Conservation (phyloP, 2,329 filamentous ascomycete species). For the Myriosclerotinia scirpicola region DNA sequence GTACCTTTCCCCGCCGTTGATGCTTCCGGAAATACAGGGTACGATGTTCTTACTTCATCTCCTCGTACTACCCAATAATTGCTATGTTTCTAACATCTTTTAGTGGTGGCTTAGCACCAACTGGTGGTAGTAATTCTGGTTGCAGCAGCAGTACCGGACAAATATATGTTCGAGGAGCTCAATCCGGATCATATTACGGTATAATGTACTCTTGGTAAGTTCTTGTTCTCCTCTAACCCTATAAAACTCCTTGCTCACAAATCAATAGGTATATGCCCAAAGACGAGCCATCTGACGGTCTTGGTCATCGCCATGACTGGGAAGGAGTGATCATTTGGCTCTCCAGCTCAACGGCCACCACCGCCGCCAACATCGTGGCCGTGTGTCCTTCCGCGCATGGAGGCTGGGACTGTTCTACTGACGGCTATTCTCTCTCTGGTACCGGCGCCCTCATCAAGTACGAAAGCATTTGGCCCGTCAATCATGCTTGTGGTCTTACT, state of each 20-base stretch:
- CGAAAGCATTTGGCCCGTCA: slow-evolving; percentile 48
- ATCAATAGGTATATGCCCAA: slow-evolving; percentile 50
- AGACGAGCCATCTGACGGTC: slow-evolving; percentile 43
- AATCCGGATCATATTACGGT: slow-evolving; percentile 46
- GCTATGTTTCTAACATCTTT: slow-evolving; percentile 6
- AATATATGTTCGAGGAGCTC: slow-evolving; percentile 49
- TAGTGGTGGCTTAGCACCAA: slow-evolving; percentile 38
- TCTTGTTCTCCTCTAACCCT: slow-evolving; percentile 36
- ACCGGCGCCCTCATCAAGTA: slow-evolving; percentile 50
- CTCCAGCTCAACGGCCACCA: slow-evolving; percentile 38
- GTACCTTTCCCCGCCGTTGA: slow-evolving; percentile 64
- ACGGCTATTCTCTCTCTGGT: slow-evolving; percentile 45
- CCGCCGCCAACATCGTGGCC: slow-evolving; percentile 45
- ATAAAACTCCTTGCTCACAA: slow-evolving; percentile 26
- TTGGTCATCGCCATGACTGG: slow-evolving; percentile 57
- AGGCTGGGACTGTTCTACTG: slow-evolving; percentile 47
- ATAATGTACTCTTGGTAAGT: slow-evolving; percentile 53
- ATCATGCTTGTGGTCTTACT: slow-evolving; percentile 45
- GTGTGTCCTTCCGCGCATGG: slow-evolving; percentile 55
- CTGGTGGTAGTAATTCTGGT: slow-evolving; percentile 43
- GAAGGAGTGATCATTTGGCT: slow-evolving; percentile 56
- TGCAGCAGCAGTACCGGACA: slow-evolving; percentile 51
- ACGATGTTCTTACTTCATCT: slow-evolving; percentile 27
- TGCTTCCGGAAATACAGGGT: slow-evolving; percentile 57
- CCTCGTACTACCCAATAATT: background rate